phyloP scores from a whole-genome alignment of 108 stramenopile species.

The Discostella stelligeroides region DNA sequence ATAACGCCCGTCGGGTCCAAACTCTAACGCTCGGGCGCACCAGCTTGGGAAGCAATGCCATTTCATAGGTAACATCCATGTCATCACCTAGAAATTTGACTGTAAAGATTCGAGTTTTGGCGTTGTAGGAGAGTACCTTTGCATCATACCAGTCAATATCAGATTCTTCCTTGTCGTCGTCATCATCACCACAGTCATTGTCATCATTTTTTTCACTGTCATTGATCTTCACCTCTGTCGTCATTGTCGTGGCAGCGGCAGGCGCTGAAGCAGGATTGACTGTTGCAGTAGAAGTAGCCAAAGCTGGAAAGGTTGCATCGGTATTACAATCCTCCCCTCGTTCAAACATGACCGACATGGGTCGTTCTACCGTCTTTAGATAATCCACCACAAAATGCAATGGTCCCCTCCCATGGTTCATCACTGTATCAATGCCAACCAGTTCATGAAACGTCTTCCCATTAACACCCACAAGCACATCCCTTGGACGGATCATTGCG shows the following conservation, averaged over 20 bases:
- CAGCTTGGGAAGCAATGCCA: constrained; percentile 55
- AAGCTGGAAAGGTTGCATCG: no score
- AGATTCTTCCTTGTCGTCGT: constrained; percentile 43
- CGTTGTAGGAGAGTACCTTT: constrained; percentile 44
- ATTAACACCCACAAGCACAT: constrained; percentile 44
- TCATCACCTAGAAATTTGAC: constrained; percentile 72
- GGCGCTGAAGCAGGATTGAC: neutral
- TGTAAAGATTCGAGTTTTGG: constrained; percentile 13
- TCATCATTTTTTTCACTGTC: constrained; percentile 10
- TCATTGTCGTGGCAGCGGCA: neutral
- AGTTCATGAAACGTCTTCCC: constrained; percentile 28
- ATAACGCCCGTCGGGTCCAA: constrained; percentile 69
- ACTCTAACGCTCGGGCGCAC: constrained; percentile 73
- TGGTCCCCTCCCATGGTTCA: constrained; percentile 11
- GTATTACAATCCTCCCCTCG: neutral
- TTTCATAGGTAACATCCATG: constrained; percentile 63
- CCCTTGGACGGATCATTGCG: constrained; percentile 17
- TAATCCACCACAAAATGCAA: constrained; percentile 21
- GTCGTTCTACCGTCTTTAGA: constrained; percentile 26
- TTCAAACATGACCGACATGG: constrained; percentile 44
- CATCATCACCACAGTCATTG: constrained; percentile 9
- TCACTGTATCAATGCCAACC: neutral
- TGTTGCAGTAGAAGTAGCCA: neutral
- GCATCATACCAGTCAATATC: constrained; percentile 87
- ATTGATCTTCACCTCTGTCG: neutral